These are phyloP conservation scores for Pseudogymnoascus sp. DNA, from an alignment of 2,329 filamentous ascomycete genomes.

Conservation along the genomic window DNA sequence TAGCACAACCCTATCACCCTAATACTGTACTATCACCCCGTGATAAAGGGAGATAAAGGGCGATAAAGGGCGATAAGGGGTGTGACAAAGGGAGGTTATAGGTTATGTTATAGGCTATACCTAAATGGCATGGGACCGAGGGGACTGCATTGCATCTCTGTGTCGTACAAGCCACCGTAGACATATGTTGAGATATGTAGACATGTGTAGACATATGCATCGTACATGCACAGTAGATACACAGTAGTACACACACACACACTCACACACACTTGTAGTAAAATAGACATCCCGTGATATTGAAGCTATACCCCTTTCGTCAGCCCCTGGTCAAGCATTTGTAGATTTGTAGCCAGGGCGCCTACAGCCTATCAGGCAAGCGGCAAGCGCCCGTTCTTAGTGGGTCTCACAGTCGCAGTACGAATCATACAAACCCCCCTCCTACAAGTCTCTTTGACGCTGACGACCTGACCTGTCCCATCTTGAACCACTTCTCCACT, in stretches of 20 bases:
- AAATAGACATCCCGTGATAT: neutral
- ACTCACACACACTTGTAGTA: too few relatives aligned
- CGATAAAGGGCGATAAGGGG: too few relatives aligned
- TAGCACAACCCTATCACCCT: neutral
- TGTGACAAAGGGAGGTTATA: too few relatives aligned
- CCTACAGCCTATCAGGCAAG: neutral
- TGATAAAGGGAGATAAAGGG: neutral
- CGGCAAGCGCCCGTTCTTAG: conserved; percentile 7
- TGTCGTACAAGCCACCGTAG: too few relatives aligned
- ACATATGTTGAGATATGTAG: too few relatives aligned
- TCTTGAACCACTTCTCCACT: neutral
- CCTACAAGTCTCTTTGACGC: neutral
- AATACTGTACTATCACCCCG: too few relatives aligned
- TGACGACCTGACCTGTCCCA: neutral
- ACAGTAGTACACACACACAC: too few relatives aligned
- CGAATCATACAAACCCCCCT: neutral
- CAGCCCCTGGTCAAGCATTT: neutral
- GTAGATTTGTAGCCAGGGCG: neutral
- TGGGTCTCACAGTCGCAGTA: neutral
- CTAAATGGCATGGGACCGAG: too few relatives aligned
- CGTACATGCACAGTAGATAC: neutral
- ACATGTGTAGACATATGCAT: too few relatives aligned
- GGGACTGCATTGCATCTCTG: too few relatives aligned
- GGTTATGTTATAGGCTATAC: too few relatives aligned
- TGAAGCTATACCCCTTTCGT: neutral